Base-by-base conservation (phyloP, 2,329 filamentous ascomycete genomes). In the Penicillium sp. region DNA sequence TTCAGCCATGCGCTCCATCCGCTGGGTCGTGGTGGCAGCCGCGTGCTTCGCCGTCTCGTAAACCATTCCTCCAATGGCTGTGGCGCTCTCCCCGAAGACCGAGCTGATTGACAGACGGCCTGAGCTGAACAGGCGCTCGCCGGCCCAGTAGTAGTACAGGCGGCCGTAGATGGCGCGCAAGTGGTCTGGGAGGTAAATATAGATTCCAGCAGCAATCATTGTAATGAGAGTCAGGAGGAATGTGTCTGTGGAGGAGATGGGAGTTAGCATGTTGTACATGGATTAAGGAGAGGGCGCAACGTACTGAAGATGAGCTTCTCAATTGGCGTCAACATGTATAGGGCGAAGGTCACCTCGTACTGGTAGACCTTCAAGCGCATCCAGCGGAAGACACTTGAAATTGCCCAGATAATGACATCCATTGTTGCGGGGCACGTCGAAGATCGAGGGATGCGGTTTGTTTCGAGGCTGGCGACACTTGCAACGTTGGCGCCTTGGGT, bases 291-390 rank as follows among this genome's bases (percentile, higher is more conserved):
- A 52, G 52, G 40, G 21, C 31, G 32, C 31, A 48, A 77, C 91
- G 54, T 83, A 97, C 94, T 97, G 78, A 97, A 96, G 67, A 96
- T 88, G 77, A 96, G 93, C 75, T 96, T 96, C 81, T 99, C 94
- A 49, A 89, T 92, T 1, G 92, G 89, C 36, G 92, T 97, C 67
- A 97, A 88, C 90, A 99, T 97, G 82, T 99, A 97, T 24, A 97
- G 84, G 57, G 90, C 89, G 76, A 95, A 94, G 11, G 93, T 97
- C 73, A 97, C 93, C 79, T 99, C 94, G 73, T 97, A 92, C 81
- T 97, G 94, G 81, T 97, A 97, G 73, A 92, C 87, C 83, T 99
- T 99, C 75, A 92, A 85, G 76, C 92, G 87, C 64, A 97, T 82
- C 91, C 92, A 97, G 74, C 88, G 87, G 62, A 90, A 84, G 67